phyloP scores from a whole-genome alignment of 768 basidiomycete species.

The Nidula microcarpa region DNA sequence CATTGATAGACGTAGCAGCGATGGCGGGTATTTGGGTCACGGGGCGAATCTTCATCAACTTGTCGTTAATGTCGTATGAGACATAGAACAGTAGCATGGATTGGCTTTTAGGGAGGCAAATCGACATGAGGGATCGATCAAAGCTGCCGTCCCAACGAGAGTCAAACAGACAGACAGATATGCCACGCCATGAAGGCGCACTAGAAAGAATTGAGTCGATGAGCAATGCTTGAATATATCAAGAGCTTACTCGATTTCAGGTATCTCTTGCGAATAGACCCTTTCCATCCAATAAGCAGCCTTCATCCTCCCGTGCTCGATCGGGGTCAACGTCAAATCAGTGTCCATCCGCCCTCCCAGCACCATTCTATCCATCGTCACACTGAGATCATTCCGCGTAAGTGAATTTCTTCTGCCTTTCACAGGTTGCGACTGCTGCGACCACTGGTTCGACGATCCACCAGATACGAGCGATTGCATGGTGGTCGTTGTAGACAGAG shows the following conservation, averaged over 20 bases:
- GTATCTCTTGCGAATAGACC: constrained; percentile 46
- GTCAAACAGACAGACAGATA: constrained; percentile 64
- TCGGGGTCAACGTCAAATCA: constrained; percentile 34
- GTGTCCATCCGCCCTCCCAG: constrained; percentile 47
- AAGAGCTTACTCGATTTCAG: constrained; percentile 45
- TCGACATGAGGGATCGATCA: constrained; percentile 49
- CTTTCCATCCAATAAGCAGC: constrained; percentile 73
- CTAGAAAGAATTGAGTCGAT: constrained; percentile 18
- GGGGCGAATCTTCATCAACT: constrained; percentile 35
- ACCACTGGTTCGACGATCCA: constrained; percentile 20
- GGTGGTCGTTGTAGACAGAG: constrained; percentile 48
- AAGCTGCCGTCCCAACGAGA: constrained; percentile 55
- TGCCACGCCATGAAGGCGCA: constrained; percentile 36
- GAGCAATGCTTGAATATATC: constrained; percentile 1
- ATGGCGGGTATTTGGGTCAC: constrained; percentile 37
- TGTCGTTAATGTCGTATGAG: constrained; percentile 31
- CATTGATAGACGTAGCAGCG: constrained; percentile 54
- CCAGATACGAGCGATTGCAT: constrained; percentile 46
- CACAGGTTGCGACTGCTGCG: constrained; percentile 16
- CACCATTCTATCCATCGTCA: constrained; percentile 67
- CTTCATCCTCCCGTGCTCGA: constrained; percentile 65
- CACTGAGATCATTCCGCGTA: constrained; percentile 51
- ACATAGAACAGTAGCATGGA: constrained; percentile 46
- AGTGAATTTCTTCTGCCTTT: constrained; percentile 40
- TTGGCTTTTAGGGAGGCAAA: constrained; percentile 49